Evolutionary conservation across 2,329 filamentous ascomycete genomes (phyloP), one percentile per base, ranked within the genome.

Genomic region (Setomelanomma holmii): DNA sequence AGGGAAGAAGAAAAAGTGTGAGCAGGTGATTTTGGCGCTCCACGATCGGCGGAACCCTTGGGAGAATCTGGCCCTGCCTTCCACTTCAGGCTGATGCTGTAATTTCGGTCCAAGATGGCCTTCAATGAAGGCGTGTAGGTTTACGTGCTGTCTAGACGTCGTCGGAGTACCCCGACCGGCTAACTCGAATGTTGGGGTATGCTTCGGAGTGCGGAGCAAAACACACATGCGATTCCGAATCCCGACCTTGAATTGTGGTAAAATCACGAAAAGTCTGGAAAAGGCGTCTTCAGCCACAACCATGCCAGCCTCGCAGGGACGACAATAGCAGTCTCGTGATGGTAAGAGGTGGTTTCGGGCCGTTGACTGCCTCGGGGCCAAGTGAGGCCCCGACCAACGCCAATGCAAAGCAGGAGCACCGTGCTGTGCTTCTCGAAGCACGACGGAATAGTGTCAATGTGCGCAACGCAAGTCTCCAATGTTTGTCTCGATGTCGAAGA

Each of bases 401-500:
- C 51, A 51, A 51, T 51, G 55, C 55, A 64, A 49, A 45, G 51
- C 39, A 43, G 44, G 35, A 46, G 44, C 34, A 46, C 38, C 45
- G 43, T 40, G 17, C 24, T 40, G 22, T 12, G 16, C 35, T 41
- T 49, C 45, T 47, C 36, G 45, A 47, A 45, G 40, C 43, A 35
- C 38, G 10, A 40, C 24, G 30, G 42, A 45, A 40, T 30, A 46
- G 22, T 35, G 23, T 42, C 40, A 39, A 23, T 22, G 39, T 24
- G 14, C 22, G 46, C 43, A 16, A 34, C 21, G 12, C 39, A 20
- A 40, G 21, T 19, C 39, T 14, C 39, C 21, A 12, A 38, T 35
- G 33, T 44, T 23, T 16, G 20, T 19, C n/a, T 21, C 16, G 10
- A 35, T 27, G 21, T 24, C 20, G 20, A 46, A 39, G 39, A 53